Percentiles rank a stretch among this genome's conserved stretches.
phyloP scores from a whole-genome alignment of 23 red algal species.

The Gracilariopsis chorda region DNA sequence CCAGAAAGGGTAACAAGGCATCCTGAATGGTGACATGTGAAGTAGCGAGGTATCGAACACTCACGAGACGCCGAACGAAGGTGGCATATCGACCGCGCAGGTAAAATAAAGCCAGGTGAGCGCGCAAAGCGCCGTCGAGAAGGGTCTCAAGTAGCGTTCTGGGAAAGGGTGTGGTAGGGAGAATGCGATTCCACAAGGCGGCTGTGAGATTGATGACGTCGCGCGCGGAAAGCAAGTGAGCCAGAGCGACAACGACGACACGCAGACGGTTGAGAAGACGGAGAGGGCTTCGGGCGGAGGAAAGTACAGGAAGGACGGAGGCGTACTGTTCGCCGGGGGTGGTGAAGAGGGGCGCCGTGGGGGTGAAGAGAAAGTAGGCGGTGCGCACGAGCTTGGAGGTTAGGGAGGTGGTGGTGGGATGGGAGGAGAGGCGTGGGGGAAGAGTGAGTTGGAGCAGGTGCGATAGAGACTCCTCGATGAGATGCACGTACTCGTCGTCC shows the following conservation, averaged over 20 bases:
- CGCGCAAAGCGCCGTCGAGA: background rate
- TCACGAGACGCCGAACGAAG: background rate
- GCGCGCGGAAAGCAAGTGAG: background rate
- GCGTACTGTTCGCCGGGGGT: slow-evolving; percentile 41
- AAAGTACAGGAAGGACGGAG: background rate
- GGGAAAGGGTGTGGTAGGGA: background rate
- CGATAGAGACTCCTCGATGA: background rate
- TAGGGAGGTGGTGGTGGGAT: background rate
- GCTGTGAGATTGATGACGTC: background rate
- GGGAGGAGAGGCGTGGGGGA: background rate
- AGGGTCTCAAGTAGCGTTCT: background rate
- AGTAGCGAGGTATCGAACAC: background rate
- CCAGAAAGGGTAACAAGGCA: background rate
- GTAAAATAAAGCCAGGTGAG: slow-evolving; percentile 7
- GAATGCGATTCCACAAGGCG: background rate
- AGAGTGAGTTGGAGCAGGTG: background rate
- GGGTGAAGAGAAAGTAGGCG: background rate
- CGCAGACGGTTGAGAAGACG: background rate
- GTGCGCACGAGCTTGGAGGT: background rate
- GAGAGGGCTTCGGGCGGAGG: background rate
- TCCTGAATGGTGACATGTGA: background rate
- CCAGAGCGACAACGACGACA: background rate
- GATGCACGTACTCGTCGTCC: slow-evolving; percentile 46
- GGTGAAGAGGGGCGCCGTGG: background rate
- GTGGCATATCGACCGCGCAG: background rate